Evolutionary conservation across 1,284 basidiomycete species (phyloP).

Genomic region (Apiotrichum sp.): DNA sequence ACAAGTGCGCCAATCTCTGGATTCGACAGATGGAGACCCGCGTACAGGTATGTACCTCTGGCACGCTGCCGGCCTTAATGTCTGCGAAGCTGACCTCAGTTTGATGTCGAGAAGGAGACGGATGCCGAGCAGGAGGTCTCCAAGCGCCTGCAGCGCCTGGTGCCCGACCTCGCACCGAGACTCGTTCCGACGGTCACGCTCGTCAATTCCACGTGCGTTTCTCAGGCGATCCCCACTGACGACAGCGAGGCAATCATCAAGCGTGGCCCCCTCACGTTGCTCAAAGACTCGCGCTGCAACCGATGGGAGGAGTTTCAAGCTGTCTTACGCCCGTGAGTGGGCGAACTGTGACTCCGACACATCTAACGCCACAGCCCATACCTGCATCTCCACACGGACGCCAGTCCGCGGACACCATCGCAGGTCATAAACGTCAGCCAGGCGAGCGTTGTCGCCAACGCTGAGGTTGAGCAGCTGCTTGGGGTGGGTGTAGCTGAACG

Average conservation of each 20-base stretch:
- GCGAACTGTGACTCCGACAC: background rate
- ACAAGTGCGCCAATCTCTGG: constrained; percentile 68
- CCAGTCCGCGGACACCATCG: constrained; percentile 66
- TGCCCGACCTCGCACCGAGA: constrained; percentile 40
- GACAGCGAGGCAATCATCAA: constrained; percentile 72
- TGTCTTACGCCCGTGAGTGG: constrained; percentile 69
- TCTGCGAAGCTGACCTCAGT: constrained; percentile 8
- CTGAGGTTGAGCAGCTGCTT: constrained; percentile 76
- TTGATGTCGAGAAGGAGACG: constrained; percentile 49
- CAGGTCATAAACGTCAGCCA: constrained; percentile 76
- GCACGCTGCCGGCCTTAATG: too few species aligned
- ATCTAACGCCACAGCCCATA: constrained; percentile 60
- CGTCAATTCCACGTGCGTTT: background rate
- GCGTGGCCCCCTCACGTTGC: constrained; percentile 70
- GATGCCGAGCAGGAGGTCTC: constrained; percentile 49
- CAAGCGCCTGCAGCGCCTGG: constrained; percentile 52
- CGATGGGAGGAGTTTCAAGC: constrained; percentile 80
- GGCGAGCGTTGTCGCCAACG: constrained; percentile 78
- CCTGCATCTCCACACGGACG: constrained; percentile 74
- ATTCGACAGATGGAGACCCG: constrained; percentile 69
- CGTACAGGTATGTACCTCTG: constrained; percentile 56
- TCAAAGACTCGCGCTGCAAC: constrained; percentile 71
- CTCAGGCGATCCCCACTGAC: background rate
- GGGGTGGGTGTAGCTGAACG: constrained; percentile 56
- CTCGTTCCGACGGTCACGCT: constrained; percentile 31